Percentiles rank a stretch among this genome's conserved stretches.
Evolutionary conservation across 148 eudicot species (phyloP).

Genomic region (Polygonum maritimum): DNA sequence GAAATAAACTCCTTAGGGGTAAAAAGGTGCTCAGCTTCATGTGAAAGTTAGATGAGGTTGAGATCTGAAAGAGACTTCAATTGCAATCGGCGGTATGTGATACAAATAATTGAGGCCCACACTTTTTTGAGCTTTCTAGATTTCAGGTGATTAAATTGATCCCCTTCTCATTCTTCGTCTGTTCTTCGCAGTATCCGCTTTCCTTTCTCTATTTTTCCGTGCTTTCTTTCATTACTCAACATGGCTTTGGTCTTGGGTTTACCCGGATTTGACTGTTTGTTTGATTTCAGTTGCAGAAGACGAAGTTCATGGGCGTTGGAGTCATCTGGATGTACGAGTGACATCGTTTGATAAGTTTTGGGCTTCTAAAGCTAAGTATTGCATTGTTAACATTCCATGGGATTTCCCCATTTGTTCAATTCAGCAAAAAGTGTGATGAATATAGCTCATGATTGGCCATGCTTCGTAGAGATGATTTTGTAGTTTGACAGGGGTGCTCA

Average conservation of each 20-base stretch:
- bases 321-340: background rate
- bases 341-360: background rate
- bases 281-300: conserved; percentile 11
- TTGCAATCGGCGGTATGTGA: conserved; percentile 11
- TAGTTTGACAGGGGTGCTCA: background rate
- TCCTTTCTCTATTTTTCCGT: background rate
- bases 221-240: background rate
- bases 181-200: background rate
- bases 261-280: conserved; percentile 5
- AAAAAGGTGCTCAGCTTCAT: conserved; percentile 20
- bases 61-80: conserved; percentile 21
- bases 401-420: background rate
- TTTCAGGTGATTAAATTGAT: conserved; percentile 31
- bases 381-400: background rate
- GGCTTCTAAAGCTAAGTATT: background rate
- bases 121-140: conserved; percentile 14
- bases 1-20: conserved; percentile 4
- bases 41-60: conserved; percentile 23
- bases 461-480: conserved; percentile 9
- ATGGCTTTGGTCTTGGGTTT: background rate
- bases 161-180: background rate
- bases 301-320: conserved; percentile 10
- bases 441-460: conserved; percentile 6
- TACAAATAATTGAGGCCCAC: conserved; percentile 16
- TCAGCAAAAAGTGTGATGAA: conserved; percentile 10